These are phyloP conservation scores for Suillus alpinus DNA, from an alignment of 768 basidiomycete genomes.

Conservation along the genomic window DNA sequence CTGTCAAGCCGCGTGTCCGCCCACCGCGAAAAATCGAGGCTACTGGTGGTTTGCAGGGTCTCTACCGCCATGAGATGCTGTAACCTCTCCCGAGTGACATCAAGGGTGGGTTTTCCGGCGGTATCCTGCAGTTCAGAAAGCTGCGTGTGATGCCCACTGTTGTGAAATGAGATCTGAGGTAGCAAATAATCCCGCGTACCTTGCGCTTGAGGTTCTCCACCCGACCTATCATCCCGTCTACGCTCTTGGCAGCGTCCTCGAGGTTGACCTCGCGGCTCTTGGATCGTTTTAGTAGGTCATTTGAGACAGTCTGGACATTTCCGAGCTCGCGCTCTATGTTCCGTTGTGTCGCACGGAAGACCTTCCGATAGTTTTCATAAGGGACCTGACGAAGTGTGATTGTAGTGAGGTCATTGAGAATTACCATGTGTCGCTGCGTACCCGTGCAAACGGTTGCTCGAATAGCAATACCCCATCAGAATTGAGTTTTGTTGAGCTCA, in stretches of 20 bases:
- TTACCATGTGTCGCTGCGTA: conserved; percentile 30
- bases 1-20: conserved; percentile 77
- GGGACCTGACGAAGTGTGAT: conserved; percentile 59
- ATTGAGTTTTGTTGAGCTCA: conserved; percentile 52
- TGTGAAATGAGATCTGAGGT: conserved; percentile 6
- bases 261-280: conserved; percentile 36
- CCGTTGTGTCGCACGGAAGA: conserved; percentile 81
- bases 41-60: conserved; percentile 46
- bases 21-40: conserved; percentile 70
- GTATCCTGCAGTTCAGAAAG: conserved; percentile 49
- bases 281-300: conserved; percentile 55
- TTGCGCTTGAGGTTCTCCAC: conserved; percentile 86
- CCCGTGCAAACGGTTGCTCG: conserved; percentile 80
- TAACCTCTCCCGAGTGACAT: conserved; percentile 71
- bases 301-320: conserved; percentile 51
- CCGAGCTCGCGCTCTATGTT: conserved; percentile 78
- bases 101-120: conserved; percentile 55
- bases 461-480: conserved; percentile 75
- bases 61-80: conserved; percentile 70
- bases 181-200: conserved; percentile 43
- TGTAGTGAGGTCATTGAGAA: conserved; percentile 11
- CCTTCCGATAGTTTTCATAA: conserved; percentile 84
- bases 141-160: conserved; percentile 28
- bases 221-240: conserved; percentile 75
- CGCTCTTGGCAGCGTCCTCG: conserved; percentile 53